A percentile compares a stretch with the other conserved stretches of the same genome.
These are phyloP conservation scores for Mimosa pudica DNA, from an alignment of 306 rosid species.

Conservation along the genomic window DNA sequence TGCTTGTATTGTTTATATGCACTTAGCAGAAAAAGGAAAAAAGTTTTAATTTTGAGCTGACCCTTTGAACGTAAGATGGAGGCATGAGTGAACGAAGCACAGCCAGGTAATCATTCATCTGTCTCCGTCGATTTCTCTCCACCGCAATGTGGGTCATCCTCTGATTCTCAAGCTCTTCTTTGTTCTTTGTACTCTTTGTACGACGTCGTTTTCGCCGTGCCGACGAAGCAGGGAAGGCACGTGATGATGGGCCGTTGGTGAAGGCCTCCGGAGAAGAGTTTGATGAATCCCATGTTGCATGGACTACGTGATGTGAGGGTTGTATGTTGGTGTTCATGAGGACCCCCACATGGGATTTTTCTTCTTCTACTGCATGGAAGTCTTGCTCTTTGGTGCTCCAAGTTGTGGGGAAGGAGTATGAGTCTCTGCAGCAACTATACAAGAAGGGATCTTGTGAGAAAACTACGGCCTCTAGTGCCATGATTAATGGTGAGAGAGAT, in stretches of 20 bases:
- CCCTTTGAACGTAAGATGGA: conserved; percentile 79
- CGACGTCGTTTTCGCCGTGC: conserved; percentile 63
- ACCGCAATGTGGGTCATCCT: conserved; percentile 93
- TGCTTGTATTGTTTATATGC: neutral
- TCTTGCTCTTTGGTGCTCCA: conserved; percentile 16
- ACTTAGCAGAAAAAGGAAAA: neutral
- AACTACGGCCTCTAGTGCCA: conserved; percentile 51
- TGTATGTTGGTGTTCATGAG: conserved; percentile 34
- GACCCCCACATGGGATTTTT: conserved; percentile 3
- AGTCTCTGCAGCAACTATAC: conserved; percentile 36
- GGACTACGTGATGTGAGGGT: neutral
- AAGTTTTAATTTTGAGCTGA: conserved; percentile 19
- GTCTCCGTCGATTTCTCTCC: conserved; percentile 87
- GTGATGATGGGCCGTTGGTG: neutral
- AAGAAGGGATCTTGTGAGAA: conserved; percentile 42
- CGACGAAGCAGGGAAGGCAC: neutral
- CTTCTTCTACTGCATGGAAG: conserved; percentile 29
- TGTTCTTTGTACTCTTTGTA: conserved; percentile 56
- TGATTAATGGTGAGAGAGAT: neutral
- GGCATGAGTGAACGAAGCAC: conserved; percentile 86
- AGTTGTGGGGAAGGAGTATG: conserved; percentile 25
- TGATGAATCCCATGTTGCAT: conserved; percentile 42
- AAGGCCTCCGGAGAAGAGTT: conserved; percentile 39
- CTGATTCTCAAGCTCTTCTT: conserved; percentile 81
- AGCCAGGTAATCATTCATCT: conserved; percentile 84